Base-by-base conservation (phyloP, 306 rosid genomes). In the Medicago truncatula region DNA sequence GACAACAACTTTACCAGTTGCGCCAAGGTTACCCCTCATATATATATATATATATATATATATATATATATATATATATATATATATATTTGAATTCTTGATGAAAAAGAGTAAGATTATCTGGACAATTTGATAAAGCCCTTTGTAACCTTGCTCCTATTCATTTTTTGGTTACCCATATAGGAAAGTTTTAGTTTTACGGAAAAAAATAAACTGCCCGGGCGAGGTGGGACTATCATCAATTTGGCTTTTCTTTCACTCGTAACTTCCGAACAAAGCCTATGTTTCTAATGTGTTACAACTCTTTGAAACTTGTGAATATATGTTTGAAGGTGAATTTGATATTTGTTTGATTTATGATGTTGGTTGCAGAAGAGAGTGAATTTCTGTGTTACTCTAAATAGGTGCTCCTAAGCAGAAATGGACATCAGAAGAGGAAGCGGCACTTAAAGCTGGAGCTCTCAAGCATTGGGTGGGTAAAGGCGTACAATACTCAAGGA, bases 321-420 rank as follows among this genome's bases (percentile, higher is more conserved):
- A 57, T 59, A 46, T 76, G n/a, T 60, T 20, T 40, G 18, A 52
- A 50, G 54, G 64, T 72, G 65, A 31, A 67, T 54, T 80, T 4
- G 25, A 43, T 72, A 39, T 50, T 72, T 71, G 69, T 74, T 28
- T 36, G 15, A 18, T 43, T 40, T 31, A 31, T 70, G 66, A 31
- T 56, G 31, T 18, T 28, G 89, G 40, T 38, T 69, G 86, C 81
- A 85, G 88, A 62, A 47, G 36, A 31, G 77, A 74, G 73, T 81
- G 36, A 34, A 70, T 40, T 58, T 46, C 28, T 76, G 36, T 73
- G 77, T 66, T 74, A 72, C 81, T 63, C 70, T 61, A 47, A 28
- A 95, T 90, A 97, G 98, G 98, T 68, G 98, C 98, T 86, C 98
- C 98, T 31, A 95, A 95, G 89, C 97, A 95, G 84, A 95, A 95